Evolutionary conservation across 352 stramenopile genomes (phyloP).

Genomic region (Salisapilia sapeloensis): DNA sequence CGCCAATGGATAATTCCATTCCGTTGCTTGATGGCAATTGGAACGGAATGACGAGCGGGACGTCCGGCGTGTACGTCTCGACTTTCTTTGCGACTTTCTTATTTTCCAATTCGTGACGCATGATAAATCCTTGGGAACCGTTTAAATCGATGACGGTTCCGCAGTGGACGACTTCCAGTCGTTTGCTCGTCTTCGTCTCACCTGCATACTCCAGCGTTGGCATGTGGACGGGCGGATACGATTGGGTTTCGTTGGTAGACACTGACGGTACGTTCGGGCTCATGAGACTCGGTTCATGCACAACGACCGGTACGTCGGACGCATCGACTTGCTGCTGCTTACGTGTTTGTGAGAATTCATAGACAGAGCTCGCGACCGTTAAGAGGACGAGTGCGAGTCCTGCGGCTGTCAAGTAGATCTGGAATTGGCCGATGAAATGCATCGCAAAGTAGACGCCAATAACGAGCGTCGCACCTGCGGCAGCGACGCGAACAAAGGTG

Average conservation of each 20-base stretch:
- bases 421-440: conserved; percentile 24
- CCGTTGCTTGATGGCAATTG: no score
- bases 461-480: conserved; percentile 13
- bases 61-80: conserved; percentile 3
- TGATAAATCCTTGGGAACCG: conserved; percentile 55
- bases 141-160: conserved; percentile 67
- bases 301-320: no score
- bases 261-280: neutral
- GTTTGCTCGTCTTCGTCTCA: neutral
- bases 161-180: conserved; percentile 47
- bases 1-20: conserved; percentile 38
- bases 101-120: conserved; percentile 37
- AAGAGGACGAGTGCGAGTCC: conserved; percentile 41
- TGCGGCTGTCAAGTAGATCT: conserved; percentile 49
- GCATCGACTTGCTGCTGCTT: conserved; percentile 8
- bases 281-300: no score
- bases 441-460: conserved; percentile 23
- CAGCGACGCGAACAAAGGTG: conserved; percentile 11
- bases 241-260: neutral
- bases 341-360: conserved; percentile 34
- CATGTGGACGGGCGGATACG: neutral
- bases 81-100: neutral
- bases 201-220: neutral
- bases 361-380: conserved; percentile 37
- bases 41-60: conserved; percentile 56